Conservation (phyloP, 371 early-diverging fungal species). For the Gilbertella persicaria region DNA sequence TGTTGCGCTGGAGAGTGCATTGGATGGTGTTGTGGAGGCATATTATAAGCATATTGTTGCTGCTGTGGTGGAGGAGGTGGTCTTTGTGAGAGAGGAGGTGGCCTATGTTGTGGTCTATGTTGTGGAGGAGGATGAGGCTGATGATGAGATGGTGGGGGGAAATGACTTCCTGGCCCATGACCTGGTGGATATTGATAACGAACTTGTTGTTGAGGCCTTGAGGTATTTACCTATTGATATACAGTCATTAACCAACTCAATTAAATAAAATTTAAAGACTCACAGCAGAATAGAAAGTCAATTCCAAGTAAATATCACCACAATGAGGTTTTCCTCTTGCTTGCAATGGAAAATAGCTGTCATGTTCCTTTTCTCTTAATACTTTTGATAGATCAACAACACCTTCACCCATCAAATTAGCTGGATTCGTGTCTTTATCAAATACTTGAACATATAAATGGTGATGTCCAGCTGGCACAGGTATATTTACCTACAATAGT, state of each 20-base stretch:
- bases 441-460: constrained; percentile 26
- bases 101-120: constrained; percentile 8
- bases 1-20: constrained; percentile 2
- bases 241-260: background rate
- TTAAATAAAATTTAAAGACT: background rate
- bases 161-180: constrained; percentile 6
- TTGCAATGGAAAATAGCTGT: constrained; percentile 33
- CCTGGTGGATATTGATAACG: constrained; percentile 20
- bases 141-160: background rate
- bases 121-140: constrained; percentile 4
- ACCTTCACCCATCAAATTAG: constrained; percentile 31
- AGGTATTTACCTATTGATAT: background rate
- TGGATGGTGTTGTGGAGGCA: constrained; percentile 1
- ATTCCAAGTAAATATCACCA: constrained; percentile 38
- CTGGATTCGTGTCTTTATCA: constrained; percentile 27
- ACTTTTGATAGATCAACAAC: constrained; percentile 30
- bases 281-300: constrained; percentile 42
- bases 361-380: constrained; percentile 29
- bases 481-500: constrained; percentile 20
- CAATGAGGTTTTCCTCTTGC: constrained; percentile 13
- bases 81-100: constrained; percentile 3
- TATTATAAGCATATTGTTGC: background rate
- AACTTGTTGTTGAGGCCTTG: constrained; percentile 22
- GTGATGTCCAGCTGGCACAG: constrained; percentile 21
- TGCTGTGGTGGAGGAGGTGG: constrained; percentile 8